Evolutionary conservation across 345 rosid species (phyloP).

Genomic region (Cardamine resedifolia): DNA sequence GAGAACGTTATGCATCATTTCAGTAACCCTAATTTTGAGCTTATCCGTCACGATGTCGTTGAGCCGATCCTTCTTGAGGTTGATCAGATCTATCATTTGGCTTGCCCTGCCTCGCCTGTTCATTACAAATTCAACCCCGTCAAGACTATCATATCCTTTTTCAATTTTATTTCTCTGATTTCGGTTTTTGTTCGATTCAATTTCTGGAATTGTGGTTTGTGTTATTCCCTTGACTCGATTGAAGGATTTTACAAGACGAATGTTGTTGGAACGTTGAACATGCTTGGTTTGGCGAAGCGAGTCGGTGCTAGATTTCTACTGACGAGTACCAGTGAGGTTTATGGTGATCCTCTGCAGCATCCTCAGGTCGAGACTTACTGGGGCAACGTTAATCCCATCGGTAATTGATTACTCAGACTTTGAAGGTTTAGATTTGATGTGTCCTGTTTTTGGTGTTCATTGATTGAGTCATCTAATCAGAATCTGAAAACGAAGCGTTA

Average conservation of each 20-base stretch:
- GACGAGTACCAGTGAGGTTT: conserved; percentile 96
- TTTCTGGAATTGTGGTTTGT: not conserved
- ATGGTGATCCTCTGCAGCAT: conserved; percentile 84
- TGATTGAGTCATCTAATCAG: not conserved
- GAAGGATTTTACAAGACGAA: conserved; percentile 60
- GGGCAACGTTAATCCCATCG: conserved; percentile 91
- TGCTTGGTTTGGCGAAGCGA: conserved; percentile 81
- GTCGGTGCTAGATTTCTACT: conserved; percentile 78
- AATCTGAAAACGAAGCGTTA: conserved; percentile 12
- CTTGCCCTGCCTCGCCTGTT: conserved; percentile 90
- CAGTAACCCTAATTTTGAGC: conserved; percentile 73
- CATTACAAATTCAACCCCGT: conserved; percentile 90
- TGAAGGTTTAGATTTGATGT: not conserved
- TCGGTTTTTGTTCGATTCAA: not conserved
- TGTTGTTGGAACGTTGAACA: conserved; percentile 80
- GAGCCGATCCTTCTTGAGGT: conserved; percentile 81
- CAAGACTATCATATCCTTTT: conserved; percentile 87
- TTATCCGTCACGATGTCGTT: conserved; percentile 76
- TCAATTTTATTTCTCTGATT: not conserved
- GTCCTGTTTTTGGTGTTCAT: not conserved
- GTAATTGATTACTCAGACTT: conserved; percentile 39
- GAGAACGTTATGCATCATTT: conserved; percentile 74
- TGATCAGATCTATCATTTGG: conserved; percentile 90
- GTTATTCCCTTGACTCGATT: conserved; percentile 40
- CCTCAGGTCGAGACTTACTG: conserved; percentile 88